Percentiles rank a stretch among this genome's conserved stretches.
Evolutionary conservation across 176 grass and related monocot genomes (phyloP).

Genomic region (Ensete ventricosum): DNA sequence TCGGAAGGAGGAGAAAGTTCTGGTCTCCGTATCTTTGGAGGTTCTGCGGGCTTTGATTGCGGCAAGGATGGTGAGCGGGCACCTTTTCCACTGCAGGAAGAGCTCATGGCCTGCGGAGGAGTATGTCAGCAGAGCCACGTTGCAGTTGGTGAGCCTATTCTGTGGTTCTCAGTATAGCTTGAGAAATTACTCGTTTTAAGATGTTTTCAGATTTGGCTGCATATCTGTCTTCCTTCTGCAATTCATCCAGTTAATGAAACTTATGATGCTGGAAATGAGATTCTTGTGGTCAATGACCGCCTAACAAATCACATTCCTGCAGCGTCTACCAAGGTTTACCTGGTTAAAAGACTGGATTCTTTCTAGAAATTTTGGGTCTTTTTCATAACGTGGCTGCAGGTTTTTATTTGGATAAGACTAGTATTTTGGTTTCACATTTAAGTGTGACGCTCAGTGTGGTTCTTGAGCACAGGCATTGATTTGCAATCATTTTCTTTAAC

Average conservation of each 20-base stretch:
- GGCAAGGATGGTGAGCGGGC: slow-evolving; percentile 58
- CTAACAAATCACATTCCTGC: neutral
- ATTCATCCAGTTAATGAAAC: neutral
- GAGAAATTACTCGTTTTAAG: neutral
- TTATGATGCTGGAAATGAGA: neutral
- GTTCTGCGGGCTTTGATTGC: neutral
- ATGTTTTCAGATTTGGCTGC: neutral
- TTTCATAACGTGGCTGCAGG: neutral
- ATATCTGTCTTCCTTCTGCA: neutral
- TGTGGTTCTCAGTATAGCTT: neutral
- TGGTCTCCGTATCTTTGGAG: neutral
- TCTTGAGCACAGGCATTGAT: neutral
- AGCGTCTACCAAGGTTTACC: neutral
- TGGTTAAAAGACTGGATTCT: neutral
- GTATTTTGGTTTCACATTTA: neutral
- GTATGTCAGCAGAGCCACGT: slow-evolving; percentile 54
- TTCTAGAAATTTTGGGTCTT: neutral
- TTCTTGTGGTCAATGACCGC: neutral
- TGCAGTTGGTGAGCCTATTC: slow-evolving; percentile 55
- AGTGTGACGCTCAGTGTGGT: neutral
- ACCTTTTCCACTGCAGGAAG: slow-evolving; percentile 53
- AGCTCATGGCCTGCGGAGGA: slow-evolving; percentile 82
- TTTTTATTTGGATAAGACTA: neutral
- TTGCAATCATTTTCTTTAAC: neutral
- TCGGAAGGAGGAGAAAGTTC: neutral